Evolutionary conservation across 2,329 filamentous ascomycete genomes (phyloP), one percentile per base, ranked within the genome.

Genomic region (Neoscytalidium dimidiatum): DNA sequence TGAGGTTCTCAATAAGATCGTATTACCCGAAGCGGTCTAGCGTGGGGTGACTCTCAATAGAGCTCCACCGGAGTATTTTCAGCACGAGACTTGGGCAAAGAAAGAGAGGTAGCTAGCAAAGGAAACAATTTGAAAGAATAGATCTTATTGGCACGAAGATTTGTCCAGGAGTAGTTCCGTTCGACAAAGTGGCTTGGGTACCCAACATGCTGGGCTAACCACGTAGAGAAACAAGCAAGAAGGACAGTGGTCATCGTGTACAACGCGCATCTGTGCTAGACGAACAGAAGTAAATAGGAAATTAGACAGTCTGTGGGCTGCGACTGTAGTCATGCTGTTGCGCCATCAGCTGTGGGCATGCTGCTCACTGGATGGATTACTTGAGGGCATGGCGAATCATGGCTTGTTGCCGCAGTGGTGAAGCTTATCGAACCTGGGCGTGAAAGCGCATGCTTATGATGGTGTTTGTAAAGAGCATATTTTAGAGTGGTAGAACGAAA

Each of bases 1-100:
- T 69, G 66, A 60, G 66, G 68, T 66, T 66, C 64, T 71, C 67
- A 71, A 71, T 71, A 71, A 57, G 61, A 61, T 33, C 6, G 1
- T 9, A 5, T 33, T 33, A 7, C 29, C 52, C 17, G n/a, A 57
- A 58, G 11, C 5, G 29, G 51, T n/a, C 38, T 64, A 49, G 62
- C 31, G 51, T 7, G 7, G 17, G 21, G 8, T 8, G 6, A 6
- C 14, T 21, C 60, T 43, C 51, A 58, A 49, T 58, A 49, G 31
- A 17, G 6, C 4, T 13, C 9, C 7, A 5, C 21, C 26, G 8
- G 21, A 8, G 28, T 19, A 17, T 14, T 11, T 13, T 8, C 8
- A 6, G 3, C 5, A 43, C 21, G 4, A 43, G 53, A 21, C 21
- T 23, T 7, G 13, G 8, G 23, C 13, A 4, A 41, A 8, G 21